A percentile compares a stretch with the other conserved stretches of the same genome.
Evolutionary conservation across 306 rosid genomes (phyloP).

Genomic region (Vicia faba): DNA sequence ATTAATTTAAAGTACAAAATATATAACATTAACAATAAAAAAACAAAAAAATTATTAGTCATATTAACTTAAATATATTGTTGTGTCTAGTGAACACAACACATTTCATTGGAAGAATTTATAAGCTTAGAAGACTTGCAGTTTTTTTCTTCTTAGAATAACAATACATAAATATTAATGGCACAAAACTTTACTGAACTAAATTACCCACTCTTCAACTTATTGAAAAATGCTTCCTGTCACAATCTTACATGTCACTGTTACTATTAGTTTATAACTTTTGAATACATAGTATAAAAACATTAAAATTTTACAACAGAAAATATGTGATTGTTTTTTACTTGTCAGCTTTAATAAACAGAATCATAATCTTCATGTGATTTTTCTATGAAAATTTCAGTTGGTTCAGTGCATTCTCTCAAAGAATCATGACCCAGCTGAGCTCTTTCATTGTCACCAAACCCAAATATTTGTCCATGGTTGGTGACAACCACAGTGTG

Average conservation of each 20-base stretch:
- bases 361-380: conserved; percentile 40
- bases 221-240: conserved; percentile 8
- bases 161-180: background rate
- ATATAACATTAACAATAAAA: too few relatives aligned
- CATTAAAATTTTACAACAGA: conserved; percentile 22
- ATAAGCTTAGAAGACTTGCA: background rate
- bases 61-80: too few relatives aligned
- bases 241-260: conserved; percentile 17
- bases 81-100: too few relatives aligned
- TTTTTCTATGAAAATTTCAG: conserved; percentile 60
- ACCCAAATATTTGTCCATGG: conserved; percentile 74
- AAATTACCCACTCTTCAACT: conserved; percentile 8
- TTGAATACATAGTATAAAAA: background rate
- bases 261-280: background rate
- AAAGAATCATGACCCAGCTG: conserved; percentile 85
- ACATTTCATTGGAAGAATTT: background rate
- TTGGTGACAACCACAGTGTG: conserved; percentile 76
- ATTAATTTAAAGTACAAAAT: too few relatives aligned
- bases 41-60: too few relatives aligned
- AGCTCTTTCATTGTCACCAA: conserved; percentile 92
- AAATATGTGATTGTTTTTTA: conserved; percentile 5
- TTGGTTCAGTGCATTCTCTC: conserved; percentile 79
- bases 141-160: too few relatives aligned
- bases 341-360: conserved; percentile 38
- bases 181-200: background rate